These are phyloP conservation scores for Thraustochytrium striatum DNA, from an alignment of 352 stramenopile species.

Conservation along the genomic window DNA sequence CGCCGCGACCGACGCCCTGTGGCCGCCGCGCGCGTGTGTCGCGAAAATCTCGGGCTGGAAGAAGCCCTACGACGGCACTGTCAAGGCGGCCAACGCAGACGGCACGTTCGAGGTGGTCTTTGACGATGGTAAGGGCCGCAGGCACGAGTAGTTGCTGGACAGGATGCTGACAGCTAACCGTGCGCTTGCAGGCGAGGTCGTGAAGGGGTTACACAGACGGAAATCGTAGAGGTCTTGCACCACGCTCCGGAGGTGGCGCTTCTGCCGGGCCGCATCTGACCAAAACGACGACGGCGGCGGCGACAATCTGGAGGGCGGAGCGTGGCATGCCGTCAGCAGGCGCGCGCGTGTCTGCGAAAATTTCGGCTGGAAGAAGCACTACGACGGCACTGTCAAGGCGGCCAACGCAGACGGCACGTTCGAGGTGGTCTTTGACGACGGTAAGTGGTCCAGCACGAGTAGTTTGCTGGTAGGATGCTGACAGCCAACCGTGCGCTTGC, in stretches of 20 bases:
- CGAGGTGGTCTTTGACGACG: slow-evolving; percentile 32
- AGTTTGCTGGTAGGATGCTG: background rate
- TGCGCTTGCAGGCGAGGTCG: background rate
- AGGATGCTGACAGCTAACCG: background rate
- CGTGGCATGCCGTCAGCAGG: background rate
- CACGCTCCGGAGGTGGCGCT: background rate
- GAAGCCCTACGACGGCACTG: slow-evolving; percentile 11
- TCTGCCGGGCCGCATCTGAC: background rate
- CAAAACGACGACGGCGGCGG: background rate
- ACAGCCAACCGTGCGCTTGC: background rate
- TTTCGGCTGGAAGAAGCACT: slow-evolving; percentile 22
- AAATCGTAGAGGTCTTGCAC: background rate
- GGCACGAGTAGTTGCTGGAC: background rate
- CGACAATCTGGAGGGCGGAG: background rate
- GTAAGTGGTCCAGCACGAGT: background rate
- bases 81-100: background rate
- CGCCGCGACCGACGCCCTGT: background rate
- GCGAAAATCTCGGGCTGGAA: slow-evolving; percentile 15
- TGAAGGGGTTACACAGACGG: background rate
- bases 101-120: slow-evolving; percentile 20
- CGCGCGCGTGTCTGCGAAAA: slow-evolving; percentile 2
- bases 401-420: slow-evolving; percentile 19
- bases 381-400: background rate
- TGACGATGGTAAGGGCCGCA: slow-evolving; percentile 14
- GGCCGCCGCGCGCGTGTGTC: background rate